phyloP scores from a whole-genome alignment of 2,329 filamentous ascomycete species.

The Phialophora expanda region DNA sequence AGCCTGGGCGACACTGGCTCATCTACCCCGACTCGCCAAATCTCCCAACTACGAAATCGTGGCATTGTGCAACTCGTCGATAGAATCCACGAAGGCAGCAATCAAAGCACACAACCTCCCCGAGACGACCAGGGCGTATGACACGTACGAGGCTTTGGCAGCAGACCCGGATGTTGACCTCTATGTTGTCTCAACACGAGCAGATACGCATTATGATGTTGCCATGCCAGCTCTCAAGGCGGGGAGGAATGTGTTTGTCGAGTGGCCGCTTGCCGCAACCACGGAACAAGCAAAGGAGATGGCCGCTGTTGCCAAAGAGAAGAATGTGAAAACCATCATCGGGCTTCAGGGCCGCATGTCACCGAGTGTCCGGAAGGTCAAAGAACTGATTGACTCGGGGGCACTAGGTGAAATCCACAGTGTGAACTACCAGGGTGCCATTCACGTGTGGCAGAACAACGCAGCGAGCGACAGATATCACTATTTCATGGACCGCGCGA shows the following conservation, averaged over 20 bases:
- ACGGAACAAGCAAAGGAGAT: slow-evolving; percentile 51
- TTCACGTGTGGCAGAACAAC: slow-evolving; percentile 44
- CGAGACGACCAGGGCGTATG: slow-evolving; percentile 55
- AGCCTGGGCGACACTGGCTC: slow-evolving; percentile 61
- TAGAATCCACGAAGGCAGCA: slow-evolving; percentile 52
- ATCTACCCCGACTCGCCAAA: slow-evolving; percentile 64
- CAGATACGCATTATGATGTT: slow-evolving; percentile 58
- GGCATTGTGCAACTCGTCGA: slow-evolving; percentile 59
- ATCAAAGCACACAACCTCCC: slow-evolving; percentile 53
- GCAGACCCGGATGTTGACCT: slow-evolving; percentile 59
- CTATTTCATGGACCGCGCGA: slow-evolving; percentile 57
- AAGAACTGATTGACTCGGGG: slow-evolving; percentile 52
- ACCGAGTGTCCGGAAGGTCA: slow-evolving; percentile 54
- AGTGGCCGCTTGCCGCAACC: slow-evolving; percentile 63
- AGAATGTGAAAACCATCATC: slow-evolving; percentile 51
- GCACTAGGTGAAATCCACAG: slow-evolving; percentile 61
- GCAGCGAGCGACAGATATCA: slow-evolving; percentile 43
- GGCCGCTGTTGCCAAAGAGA: slow-evolving; percentile 43
- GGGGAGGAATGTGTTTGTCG: slow-evolving; percentile 61
- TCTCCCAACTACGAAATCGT: slow-evolving; percentile 56
- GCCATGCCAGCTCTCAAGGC: slow-evolving; percentile 56
- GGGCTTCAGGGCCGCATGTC: slow-evolving; percentile 59
- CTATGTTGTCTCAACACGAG: slow-evolving; percentile 61
- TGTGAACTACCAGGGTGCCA: slow-evolving; percentile 52
- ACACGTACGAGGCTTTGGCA: slow-evolving; percentile 56